These are phyloP conservation scores for Avena sativa DNA, from an alignment of 176 grass and related monocot genomes.

Conservation along the genomic window DNA sequence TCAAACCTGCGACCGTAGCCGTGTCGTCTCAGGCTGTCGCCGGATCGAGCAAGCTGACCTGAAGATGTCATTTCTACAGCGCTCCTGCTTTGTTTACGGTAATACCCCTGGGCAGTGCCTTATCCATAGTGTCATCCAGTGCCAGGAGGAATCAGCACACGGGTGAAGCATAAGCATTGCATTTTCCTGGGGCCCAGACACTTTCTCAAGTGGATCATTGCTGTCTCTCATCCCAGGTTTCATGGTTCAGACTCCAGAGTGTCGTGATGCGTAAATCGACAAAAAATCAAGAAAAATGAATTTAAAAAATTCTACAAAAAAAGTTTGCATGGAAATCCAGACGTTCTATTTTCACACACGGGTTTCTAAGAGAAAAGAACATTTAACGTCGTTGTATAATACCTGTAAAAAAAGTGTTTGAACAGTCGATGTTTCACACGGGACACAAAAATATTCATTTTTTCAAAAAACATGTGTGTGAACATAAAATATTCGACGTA, in stretches of 20 bases:
- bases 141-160: conserved; percentile 26
- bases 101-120: conserved; percentile 6
- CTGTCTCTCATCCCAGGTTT: not conserved
- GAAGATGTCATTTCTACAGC: no score
- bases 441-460: no score
- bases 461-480: no score
- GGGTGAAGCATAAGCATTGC: not conserved
- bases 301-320: no score
- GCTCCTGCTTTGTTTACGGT: not conserved
- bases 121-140: not conserved
- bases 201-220: conserved; percentile 20
- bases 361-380: no score
- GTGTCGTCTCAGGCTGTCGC: not conserved
- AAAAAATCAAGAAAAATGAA: no score
- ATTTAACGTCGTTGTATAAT: no score
- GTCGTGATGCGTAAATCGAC: not conserved
- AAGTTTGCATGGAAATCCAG: no score
- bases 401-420: no score
- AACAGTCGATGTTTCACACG: no score
- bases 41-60: not conserved
- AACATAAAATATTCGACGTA: no score
- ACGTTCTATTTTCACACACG: no score
- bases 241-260: not conserved
- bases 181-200: not conserved
- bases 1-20: not conserved